A percentile compares a stretch with the other conserved stretches of the same genome.
phyloP scores from a whole-genome alignment of 768 basidiomycete genomes.

The Antrodiella citrinella region DNA sequence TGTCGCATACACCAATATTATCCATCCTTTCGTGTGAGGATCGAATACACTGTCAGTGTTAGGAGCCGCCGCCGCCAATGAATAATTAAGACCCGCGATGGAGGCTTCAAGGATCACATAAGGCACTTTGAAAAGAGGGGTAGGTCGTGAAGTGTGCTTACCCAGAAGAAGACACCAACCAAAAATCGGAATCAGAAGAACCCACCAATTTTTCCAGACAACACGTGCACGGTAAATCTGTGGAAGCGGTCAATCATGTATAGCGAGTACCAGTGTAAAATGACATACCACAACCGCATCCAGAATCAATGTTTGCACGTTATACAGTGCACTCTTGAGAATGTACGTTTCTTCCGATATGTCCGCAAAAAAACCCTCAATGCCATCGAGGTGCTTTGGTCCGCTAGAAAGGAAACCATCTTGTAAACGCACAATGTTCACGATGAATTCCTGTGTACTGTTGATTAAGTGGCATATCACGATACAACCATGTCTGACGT shows the following conservation, averaged over 20 bases:
- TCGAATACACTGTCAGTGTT: constrained; percentile 18
- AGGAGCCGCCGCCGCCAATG: constrained; percentile 8
- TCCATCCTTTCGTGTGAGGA: constrained; percentile 22
- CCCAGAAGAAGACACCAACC: constrained; percentile 22
- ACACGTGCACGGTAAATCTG: constrained; percentile 18
- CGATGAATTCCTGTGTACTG: constrained; percentile 2
- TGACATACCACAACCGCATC: constrained; percentile 1
- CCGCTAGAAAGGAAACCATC: neutral
- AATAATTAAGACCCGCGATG: constrained; percentile 10
- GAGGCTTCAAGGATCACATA: constrained; percentile 14
- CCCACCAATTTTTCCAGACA: constrained; percentile 22
- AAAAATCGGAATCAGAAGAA: constrained; percentile 22
- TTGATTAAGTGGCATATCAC: too few species aligned
- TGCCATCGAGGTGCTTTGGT: constrained; percentile 4
- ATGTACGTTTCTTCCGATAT: neutral
- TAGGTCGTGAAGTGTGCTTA: constrained; percentile 8
- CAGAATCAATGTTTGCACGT: constrained; percentile 1
- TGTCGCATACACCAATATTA: constrained; percentile 23
- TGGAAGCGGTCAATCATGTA: neutral
- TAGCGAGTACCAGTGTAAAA: neutral
- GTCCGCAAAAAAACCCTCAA: constrained; percentile 2
- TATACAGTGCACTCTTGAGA: constrained; percentile 1
- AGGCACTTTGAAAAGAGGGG: constrained; percentile 12
- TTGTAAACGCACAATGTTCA: constrained; percentile 1
- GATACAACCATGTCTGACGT: too few species aligned